phyloP scores from a whole-genome alignment of 83 land plant species.

The Picea mariana region DNA sequence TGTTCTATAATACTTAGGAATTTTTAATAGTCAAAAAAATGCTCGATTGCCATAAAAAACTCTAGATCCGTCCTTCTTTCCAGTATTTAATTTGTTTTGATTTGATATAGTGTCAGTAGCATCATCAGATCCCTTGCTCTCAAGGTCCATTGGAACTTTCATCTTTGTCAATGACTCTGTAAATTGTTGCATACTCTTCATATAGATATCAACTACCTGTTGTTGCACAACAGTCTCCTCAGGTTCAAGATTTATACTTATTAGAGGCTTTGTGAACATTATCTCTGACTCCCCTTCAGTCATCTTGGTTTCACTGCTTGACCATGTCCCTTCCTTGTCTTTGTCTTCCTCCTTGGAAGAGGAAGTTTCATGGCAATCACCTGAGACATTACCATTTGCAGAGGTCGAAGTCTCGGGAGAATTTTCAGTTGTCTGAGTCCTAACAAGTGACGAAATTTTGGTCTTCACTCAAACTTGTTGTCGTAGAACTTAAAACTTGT shows the following conservation, averaged over 20 bases:
- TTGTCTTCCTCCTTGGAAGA: background rate
- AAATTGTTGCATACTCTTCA: conserved; percentile 90
- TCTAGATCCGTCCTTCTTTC: conserved; percentile 61
- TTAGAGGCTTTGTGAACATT: conserved; percentile 39
- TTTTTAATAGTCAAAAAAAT: conserved; percentile 44
- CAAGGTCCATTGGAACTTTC: conserved; percentile 68
- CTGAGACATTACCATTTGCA: conserved; percentile 9
- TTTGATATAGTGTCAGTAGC: conserved; percentile 27
- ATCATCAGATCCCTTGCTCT: conserved; percentile 24
- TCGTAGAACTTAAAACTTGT: conserved; percentile 35
- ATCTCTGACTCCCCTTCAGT: conserved; percentile 16
- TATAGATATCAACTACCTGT: conserved; percentile 83
- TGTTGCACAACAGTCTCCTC: conserved; percentile 71
- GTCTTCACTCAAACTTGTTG: conserved; percentile 50
- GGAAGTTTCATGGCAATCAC: background rate
- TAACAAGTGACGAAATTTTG: conserved; percentile 19
- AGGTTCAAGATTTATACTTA: conserved; percentile 41
- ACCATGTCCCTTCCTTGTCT: conserved; percentile 15
- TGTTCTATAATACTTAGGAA: too few species aligned
- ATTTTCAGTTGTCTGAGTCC: conserved; percentile 7
- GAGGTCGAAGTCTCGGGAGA: conserved; percentile 39
- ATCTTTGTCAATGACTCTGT: conserved; percentile 53
- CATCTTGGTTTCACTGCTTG: conserved; percentile 4
- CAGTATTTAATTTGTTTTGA: conserved; percentile 10
- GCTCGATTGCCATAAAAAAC: conserved; percentile 85